These are phyloP conservation scores for Hyphopichia burtonii DNA, from an alignment of 1,139 yeast species.

Conservation along the genomic window DNA sequence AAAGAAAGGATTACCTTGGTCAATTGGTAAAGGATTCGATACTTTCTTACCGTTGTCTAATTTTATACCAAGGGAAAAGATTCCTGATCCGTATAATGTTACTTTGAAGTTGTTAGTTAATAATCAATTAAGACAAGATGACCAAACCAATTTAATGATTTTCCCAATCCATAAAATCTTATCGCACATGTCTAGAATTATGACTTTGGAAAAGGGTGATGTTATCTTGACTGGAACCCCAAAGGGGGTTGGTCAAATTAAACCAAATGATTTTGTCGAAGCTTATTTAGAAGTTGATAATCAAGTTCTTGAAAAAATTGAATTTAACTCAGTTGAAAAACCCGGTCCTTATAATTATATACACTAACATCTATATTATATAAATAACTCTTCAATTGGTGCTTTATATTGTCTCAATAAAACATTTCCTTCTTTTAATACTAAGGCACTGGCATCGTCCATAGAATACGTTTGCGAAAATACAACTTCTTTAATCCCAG, in stretches of 20 bases:
- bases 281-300: conserved; percentile 64
- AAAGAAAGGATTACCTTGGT: conserved; percentile 93
- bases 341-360: conserved; percentile 80
- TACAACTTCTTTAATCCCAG: conserved; percentile 90
- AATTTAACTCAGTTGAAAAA: conserved; percentile 49
- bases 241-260: conserved; percentile 88
- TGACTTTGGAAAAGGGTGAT: conserved; percentile 91
- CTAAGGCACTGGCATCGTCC: conserved; percentile 74
- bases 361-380: neutral
- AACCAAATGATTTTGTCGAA: conserved; percentile 72
- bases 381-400: conserved; percentile 29
- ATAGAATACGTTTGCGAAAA: conserved; percentile 90
- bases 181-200: conserved; percentile 77
- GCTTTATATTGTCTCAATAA: conserved; percentile 71
- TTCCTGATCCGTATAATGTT: conserved; percentile 75
- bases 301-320: conserved; percentile 49
- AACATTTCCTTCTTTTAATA: conserved; percentile 74
- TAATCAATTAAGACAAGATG: conserved; percentile 70
- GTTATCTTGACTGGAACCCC: conserved; percentile 95
- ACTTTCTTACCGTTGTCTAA: conserved; percentile 84
- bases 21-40: conserved; percentile 94
- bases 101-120: conserved; percentile 68
- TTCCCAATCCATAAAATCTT: conserved; percentile 82
- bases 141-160: conserved; percentile 80
- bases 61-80: conserved; percentile 61